Conservation (phyloP, 441 rosid genomes). For the Croton setiger region DNA sequence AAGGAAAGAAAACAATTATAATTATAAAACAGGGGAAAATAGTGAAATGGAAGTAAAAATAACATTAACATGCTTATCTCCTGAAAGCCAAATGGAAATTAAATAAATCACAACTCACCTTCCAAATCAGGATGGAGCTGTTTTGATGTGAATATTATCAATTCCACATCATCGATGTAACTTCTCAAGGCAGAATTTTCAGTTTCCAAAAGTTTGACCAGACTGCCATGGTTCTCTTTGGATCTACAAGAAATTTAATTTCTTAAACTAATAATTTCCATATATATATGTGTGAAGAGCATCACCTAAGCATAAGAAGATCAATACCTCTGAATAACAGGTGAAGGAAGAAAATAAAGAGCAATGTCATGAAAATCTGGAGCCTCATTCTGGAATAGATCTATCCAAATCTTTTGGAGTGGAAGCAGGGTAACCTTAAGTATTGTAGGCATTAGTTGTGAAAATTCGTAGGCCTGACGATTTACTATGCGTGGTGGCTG, state of each 20-base stretch:
- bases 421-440: conserved; percentile 55
- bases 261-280: neutral
- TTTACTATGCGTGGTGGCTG: conserved; percentile 39
- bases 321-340: conserved; percentile 40
- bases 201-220: conserved; percentile 39
- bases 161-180: conserved; percentile 42
- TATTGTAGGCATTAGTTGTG: conserved; percentile 38
- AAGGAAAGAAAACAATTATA: neutral
- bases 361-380: conserved; percentile 48
- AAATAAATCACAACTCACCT: conserved; percentile 36
- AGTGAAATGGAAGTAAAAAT: neutral
- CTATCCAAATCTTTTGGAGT: conserved; percentile 20
- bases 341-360: conserved; percentile 50
- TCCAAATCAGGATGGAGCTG: conserved; percentile 40
- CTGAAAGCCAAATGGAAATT: conserved; percentile 1
- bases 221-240: conserved; percentile 22
- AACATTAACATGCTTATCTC: neutral
- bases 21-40: neutral
- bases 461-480: conserved; percentile 40
- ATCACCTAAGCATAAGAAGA: neutral
- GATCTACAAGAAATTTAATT: conserved; percentile 30
- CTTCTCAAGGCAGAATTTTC: conserved; percentile 38
- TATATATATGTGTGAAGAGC: neutral
- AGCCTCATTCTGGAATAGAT: conserved; percentile 31
- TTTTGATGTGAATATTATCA: conserved; percentile 60